Conservation (phyloP, 2,329 filamentous ascomycete species). For the Aspergillus alliaceus region DNA sequence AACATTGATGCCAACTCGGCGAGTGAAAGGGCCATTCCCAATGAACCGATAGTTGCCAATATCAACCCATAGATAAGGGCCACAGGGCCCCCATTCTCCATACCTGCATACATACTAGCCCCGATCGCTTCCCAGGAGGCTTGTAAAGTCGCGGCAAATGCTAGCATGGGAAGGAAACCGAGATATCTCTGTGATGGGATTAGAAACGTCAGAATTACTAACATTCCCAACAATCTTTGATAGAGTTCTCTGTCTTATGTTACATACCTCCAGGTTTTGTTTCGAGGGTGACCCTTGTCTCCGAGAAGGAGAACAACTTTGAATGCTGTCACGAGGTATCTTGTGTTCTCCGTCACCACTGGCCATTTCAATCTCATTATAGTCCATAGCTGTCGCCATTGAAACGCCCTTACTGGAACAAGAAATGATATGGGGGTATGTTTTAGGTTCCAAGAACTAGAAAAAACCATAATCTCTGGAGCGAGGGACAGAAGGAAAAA, state of each 20-base stretch:
- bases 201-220: too few species aligned
- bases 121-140: conserved; percentile 39
- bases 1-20: conserved; percentile 42
- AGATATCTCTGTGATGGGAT: conserved; percentile 8
- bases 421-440: too few species aligned
- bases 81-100: conserved; percentile 35
- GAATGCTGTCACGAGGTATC: background rate
- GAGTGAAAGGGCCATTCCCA: conserved; percentile 36
- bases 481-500: background rate
- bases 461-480: too few species aligned
- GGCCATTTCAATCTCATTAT: background rate
- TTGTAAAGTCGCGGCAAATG: conserved; percentile 39
- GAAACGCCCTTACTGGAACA: background rate
- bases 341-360: background rate
- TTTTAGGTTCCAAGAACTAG: too few species aligned
- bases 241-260: too few species aligned
- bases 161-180: conserved; percentile 35
- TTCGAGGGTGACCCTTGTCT: background rate
- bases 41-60: conserved; percentile 32
- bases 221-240: too few species aligned
- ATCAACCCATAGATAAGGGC: conserved; percentile 37
- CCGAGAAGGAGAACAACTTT: background rate
- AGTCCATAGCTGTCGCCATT: background rate
- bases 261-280: background rate
- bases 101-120: conserved; percentile 23